phyloP scores from a whole-genome alignment of 164 flowering plant species.

The Amborella trichopoda region DNA sequence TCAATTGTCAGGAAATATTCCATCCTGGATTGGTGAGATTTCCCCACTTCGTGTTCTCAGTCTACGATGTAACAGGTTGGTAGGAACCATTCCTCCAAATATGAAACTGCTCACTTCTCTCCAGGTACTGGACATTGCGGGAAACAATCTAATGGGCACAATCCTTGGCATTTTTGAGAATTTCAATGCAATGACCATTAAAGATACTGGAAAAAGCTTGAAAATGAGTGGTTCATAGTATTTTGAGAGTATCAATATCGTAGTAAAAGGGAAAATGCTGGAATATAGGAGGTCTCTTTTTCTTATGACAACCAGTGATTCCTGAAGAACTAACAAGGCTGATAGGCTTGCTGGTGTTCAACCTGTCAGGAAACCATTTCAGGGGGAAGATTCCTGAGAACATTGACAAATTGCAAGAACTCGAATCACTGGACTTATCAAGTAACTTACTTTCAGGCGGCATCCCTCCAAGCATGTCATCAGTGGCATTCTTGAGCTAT shows the following conservation, averaged over 20 bases:
- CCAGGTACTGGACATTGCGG: slow-evolving; percentile 23
- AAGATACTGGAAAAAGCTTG: neutral
- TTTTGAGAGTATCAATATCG: neutral
- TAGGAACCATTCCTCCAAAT: slow-evolving; percentile 13
- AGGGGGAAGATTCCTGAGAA: slow-evolving; percentile 15
- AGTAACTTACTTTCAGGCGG: slow-evolving; percentile 13
- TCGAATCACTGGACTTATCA: slow-evolving; percentile 23
- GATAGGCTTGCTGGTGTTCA: slow-evolving; percentile 7
- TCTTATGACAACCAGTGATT: slow-evolving; percentile 6
- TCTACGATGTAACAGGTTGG: slow-evolving; percentile 17
- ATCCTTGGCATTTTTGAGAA: slow-evolving; percentile 22
- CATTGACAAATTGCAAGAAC: slow-evolving; percentile 8
- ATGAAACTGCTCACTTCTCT: slow-evolving; percentile 13
- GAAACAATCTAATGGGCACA: slow-evolving; percentile 16
- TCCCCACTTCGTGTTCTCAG: slow-evolving; percentile 1
- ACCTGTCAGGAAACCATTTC: slow-evolving; percentile 21
- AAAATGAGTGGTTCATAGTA: neutral
- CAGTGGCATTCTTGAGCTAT: slow-evolving; percentile 5
- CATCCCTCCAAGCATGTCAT: slow-evolving; percentile 15
- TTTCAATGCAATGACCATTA: slow-evolving; percentile 11
- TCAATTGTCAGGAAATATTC: slow-evolving; percentile 15
- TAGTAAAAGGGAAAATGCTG: slow-evolving; percentile 8
- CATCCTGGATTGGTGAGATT: too few relatives aligned
- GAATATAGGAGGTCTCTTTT: slow-evolving; percentile 3
- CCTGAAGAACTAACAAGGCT: slow-evolving; percentile 19